phyloP scores from a whole-genome alignment of 139 green algal genomes.

The Chlamydomonas eustigma region DNA sequence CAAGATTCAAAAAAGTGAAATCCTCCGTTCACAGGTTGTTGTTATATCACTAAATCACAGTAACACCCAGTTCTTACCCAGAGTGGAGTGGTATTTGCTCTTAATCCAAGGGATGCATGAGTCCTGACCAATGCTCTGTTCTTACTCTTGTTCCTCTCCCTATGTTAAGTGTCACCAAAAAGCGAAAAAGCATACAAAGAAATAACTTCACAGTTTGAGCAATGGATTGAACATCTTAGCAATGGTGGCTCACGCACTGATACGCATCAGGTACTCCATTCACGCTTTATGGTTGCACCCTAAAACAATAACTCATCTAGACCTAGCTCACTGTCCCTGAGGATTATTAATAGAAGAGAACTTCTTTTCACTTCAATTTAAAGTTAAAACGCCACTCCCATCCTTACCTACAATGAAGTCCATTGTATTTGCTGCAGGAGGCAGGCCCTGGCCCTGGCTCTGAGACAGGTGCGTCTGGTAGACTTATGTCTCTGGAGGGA shows the following conservation, averaged over 20 bases:
- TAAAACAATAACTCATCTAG: background rate
- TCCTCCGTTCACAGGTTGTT: background rate
- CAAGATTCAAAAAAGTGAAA: background rate
- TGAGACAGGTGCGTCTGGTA: background rate
- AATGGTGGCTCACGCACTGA: background rate
- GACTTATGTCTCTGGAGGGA: background rate
- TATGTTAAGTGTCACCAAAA: background rate
- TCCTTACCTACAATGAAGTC: background rate
- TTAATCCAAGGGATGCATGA: background rate
- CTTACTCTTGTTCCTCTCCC: background rate
- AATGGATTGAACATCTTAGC: constrained; percentile 1
- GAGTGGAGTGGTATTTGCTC: background rate
- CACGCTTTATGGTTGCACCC: background rate
- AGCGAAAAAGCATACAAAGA: constrained; percentile 12
- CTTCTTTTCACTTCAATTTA: background rate
- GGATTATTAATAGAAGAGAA: too few relatives aligned
- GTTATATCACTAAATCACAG: too few relatives aligned
- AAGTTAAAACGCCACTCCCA: background rate
- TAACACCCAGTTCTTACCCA: background rate
- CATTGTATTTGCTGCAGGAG: background rate
- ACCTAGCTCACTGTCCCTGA: too few relatives aligned
- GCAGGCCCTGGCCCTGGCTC: background rate
- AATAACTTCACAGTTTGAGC: constrained; percentile 4
- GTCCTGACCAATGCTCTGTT: background rate
- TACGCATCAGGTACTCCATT: background rate